Base-by-base conservation (phyloP, 1,284 basidiomycete species). In the Apiotrichum sp. region DNA sequence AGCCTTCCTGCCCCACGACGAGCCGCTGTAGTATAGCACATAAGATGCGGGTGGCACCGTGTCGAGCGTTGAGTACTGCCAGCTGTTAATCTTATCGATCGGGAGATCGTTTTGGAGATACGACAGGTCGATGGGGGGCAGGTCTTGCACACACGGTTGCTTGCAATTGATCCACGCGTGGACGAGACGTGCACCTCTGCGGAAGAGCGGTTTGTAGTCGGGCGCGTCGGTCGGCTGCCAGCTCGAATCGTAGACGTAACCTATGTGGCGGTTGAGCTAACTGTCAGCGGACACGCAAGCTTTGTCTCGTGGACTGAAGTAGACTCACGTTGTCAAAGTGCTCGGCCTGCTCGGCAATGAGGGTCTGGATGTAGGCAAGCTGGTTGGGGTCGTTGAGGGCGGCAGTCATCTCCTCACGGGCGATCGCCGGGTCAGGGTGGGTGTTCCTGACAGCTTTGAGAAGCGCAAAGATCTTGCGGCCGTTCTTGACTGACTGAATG, bases 271-370 rank as follows among this genome's bases (percentile, higher is more conserved):
- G 38, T 57, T 63, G 34, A 62, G 42, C 63, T 65, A 9, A 46
- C 40, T 13, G 47, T 32, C 11, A 43, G 3, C 31, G 7, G 22
- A 32, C 3, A 3, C n/a, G 1, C 31, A 10, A 16, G 6, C 11
- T 43, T 16, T 16, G 7, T 38, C 36, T 38, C 36, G 3, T 13
- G 36, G 8, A 29, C 29, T 29, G 3, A 10, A 40, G 1, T 3
- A 13, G 32, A 56, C 63, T 57, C 39, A 65, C 63, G 50, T 59
- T 65, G 56, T 64, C 57, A 46, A 65, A 66, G 57, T 66, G 65
- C 47, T 63, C 65, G 6, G 50, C 55, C 50, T 64, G 63, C 22
- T 64, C 61, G n/a, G 44, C 42, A 16, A 66, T 57, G 14, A 61
- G 49, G 6, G 55, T 47, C 50, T 58, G 50, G 38, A 66, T 62